Evolutionary conservation across 768 basidiomycete genomes (phyloP), one percentile per base, ranked within the genome.

Genomic region (Jaapia argillacea): DNA sequence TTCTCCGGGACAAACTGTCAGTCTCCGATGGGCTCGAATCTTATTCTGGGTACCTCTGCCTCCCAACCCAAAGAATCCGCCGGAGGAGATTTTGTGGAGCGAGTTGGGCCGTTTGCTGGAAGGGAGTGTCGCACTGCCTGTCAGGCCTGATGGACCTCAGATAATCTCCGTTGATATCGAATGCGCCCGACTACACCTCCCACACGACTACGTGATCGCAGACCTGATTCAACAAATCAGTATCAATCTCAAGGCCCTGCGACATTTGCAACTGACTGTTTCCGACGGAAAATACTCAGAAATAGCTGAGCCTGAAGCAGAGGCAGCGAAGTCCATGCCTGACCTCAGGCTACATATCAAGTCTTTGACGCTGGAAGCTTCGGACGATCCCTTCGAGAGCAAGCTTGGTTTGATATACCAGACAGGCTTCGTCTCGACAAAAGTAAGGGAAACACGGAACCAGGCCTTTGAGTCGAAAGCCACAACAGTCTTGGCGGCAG

Each of bases 361-460:
- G n/a, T 68, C 68, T 36, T 53, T 94, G 25, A 78, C 76, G 39
- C 53, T 88, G 6, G 91, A 96, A 59, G 80, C 80, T 21, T 76
- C 79, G 20, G 93, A 98, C 58, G 86, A 91, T 52, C 75, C 81
- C 1, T 77, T 96, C 45, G 93, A 98, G 60, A 72, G 75, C 13
- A 75, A 70, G 46, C 62, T 96, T 16, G 84, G 77, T 26, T 66
- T 84, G 6, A 85, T 89, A 24, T 86, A 77, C 70, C 69, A 75
- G 46, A 73, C 77, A 39, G 91, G 89, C 0, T 62, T 74, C 27
- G 74, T 78, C 28, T 91, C 90, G 39, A 79, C 81, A 31, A 72
- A 71, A 41, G 71, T 76, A 12, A 69, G 92, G 24, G 60, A 79
- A 36, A 83, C 80, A 40, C 75, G 90, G 1, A 85, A 91, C 45